Conservation (phyloP, 2,329 filamentous ascomycete species). For the Aspergillus spinulosporus region DNA sequence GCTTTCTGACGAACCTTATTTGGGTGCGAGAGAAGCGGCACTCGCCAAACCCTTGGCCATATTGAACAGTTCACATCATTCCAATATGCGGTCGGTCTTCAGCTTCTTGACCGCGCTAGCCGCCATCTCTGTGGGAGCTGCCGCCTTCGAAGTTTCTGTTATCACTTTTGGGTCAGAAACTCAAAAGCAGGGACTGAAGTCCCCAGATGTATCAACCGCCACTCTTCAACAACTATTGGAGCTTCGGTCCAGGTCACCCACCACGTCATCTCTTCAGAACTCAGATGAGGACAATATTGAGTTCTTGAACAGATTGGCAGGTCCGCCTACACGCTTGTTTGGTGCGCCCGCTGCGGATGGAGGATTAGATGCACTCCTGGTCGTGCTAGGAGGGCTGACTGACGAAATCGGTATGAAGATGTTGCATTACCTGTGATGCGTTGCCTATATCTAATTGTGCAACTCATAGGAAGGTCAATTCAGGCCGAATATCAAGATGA, state of each 20-base stretch:
- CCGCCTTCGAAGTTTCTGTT: slow-evolving; percentile 35
- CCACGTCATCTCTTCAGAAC: slow-evolving; percentile 44
- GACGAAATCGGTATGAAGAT: slow-evolving; percentile 58
- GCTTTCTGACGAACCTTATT: too few relatives aligned
- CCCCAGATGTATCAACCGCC: slow-evolving; percentile 27
- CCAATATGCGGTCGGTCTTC: slow-evolving; percentile 31
- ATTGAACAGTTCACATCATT: not conserved
- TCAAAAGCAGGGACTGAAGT: not conserved
- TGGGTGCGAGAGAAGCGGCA: too few relatives aligned
- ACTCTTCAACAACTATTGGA: slow-evolving; percentile 42
- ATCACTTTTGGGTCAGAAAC: slow-evolving; percentile 31
- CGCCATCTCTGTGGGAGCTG: slow-evolving; percentile 27
- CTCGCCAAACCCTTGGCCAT: too few relatives aligned
- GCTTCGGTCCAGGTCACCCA: slow-evolving; percentile 52
- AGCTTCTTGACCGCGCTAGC: slow-evolving; percentile 31
- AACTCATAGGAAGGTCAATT: slow-evolving; percentile 13
- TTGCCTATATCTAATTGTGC: not conserved
- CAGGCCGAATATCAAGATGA: slow-evolving; percentile 11
- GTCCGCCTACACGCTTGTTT: slow-evolving; percentile 54
- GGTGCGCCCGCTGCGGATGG: slow-evolving; percentile 28
- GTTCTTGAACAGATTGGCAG: slow-evolving; percentile 63
- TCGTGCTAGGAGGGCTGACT: slow-evolving; percentile 58
- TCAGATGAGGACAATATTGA: slow-evolving; percentile 54
- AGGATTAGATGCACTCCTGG: slow-evolving; percentile 31
- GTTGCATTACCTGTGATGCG: not conserved